Evolutionary conservation across 2,329 filamentous ascomycete species (phyloP).

Genomic region (Hymenoscyphus occultus): DNA sequence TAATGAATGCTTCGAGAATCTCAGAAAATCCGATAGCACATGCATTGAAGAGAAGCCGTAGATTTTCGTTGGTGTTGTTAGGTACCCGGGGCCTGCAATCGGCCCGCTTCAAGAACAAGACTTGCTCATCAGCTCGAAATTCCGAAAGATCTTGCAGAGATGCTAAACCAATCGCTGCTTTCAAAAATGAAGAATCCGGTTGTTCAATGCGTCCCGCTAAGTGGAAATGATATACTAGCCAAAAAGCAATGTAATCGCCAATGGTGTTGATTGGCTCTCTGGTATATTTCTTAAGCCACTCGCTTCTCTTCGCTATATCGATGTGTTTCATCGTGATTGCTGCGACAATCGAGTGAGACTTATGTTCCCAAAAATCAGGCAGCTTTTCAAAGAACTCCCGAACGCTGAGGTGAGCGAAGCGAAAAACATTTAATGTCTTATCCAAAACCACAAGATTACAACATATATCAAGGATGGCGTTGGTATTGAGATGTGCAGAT

Average conservation of each 20-base stretch:
- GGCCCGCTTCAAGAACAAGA: not conserved
- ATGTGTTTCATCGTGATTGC: not conserved
- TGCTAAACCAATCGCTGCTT: not conserved
- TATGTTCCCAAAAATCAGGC: not conserved
- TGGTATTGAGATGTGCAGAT: not conserved
- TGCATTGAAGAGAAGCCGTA: not conserved
- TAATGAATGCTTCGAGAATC: not conserved
- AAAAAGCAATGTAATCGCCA: not conserved
- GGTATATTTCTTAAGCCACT: not conserved
- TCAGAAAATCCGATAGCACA: not conserved
- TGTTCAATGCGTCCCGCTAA: not conserved
- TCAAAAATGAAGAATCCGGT: not conserved
- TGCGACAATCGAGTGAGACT: not conserved
- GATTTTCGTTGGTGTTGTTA: not conserved
- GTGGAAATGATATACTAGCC: not conserved
- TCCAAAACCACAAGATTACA: slow-evolving; percentile 11
- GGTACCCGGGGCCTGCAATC: not conserved
- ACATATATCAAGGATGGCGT: not conserved
- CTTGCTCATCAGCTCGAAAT: not conserved
- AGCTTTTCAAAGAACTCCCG: slow-evolving; percentile 5
- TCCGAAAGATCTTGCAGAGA: not conserved
- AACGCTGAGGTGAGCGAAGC: slow-evolving; percentile 7
- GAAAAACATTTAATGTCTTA: slow-evolving; percentile 1
- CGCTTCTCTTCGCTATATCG: not conserved
- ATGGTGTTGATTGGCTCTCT: not conserved